Evolutionary conservation across 225 moss, liverwort and hornwort species (phyloP).

Genomic region (Physcomitrium patens): DNA sequence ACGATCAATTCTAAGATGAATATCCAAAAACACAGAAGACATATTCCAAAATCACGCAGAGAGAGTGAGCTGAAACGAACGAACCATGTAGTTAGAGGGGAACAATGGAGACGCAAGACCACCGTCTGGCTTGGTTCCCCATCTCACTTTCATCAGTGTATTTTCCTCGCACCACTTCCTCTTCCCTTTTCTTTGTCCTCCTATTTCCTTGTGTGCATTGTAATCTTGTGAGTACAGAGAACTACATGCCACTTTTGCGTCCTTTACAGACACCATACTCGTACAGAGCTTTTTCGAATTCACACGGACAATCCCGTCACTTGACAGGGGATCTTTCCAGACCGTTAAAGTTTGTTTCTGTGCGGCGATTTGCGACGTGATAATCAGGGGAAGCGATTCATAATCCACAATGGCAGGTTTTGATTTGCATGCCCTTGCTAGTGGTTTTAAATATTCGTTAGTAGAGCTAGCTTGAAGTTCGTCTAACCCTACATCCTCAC

Average conservation of each 20-base stretch:
- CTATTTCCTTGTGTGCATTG: constrained; percentile 27
- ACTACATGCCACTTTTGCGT: constrained; percentile 19
- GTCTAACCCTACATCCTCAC: constrained; percentile 42
- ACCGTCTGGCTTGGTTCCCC: constrained; percentile 21
- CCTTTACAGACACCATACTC: constrained; percentile 31
- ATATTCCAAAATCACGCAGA: not conserved
- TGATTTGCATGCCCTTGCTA: constrained; percentile 7
- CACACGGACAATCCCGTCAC: constrained; percentile 26
- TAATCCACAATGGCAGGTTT: constrained; percentile 11
- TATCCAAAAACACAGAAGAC: not conserved
- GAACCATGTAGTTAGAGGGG: constrained; percentile 28
- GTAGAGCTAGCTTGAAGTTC: constrained; percentile 34
- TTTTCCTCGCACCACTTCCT: constrained; percentile 41
- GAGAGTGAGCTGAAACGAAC: constrained; percentile 4
- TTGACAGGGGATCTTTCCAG: constrained; percentile 35
- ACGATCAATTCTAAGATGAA: not conserved
- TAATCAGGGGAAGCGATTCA: constrained; percentile 22
- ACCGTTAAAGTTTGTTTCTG: constrained; percentile 22
- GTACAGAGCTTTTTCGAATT: constrained; percentile 28
- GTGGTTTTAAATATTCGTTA: constrained; percentile 10
- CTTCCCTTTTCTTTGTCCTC: constrained; percentile 37
- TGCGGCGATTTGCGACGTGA: constrained; percentile 26
- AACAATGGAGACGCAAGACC: constrained; percentile 22
- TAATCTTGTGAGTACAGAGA: constrained; percentile 22
- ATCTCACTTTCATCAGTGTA: constrained; percentile 5